Evolutionary conservation across 495 filamentous ascomycete genomes (phyloP), one percentile per base, ranked within the genome.

Genomic region (Aspergillus homomorphus): DNA sequence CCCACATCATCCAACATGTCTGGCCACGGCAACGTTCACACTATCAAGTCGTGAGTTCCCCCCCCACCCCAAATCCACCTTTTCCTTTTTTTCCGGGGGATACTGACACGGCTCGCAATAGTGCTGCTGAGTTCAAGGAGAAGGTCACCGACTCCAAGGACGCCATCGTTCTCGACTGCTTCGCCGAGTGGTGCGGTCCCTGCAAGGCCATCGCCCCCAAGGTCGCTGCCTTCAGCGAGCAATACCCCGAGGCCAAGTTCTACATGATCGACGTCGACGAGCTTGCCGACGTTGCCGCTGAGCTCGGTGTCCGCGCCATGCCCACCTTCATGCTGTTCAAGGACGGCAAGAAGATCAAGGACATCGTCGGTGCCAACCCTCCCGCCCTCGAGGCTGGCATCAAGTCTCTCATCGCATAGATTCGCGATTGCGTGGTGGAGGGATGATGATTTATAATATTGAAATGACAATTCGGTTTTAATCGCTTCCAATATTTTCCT

Each of bases 261-360:
- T 87, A 83, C 84, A 95, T 96, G 82, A 72, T 98, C 69, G 92
- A 98, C 75, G 92, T 98, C 60, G 94, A 98, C 73, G 77, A 89
- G 59, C 77, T 93, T 24, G 73, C 86, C 57, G 83, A 88, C 0
- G 85, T 96, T 16, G 87, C 89, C 38, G 81, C 87, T 64, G 84
- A 95, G 67, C 84, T 94, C 55, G 85, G 84, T 61, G 83, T 98
- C 76, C 87, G 89, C 65, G 92, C 94, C 66, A 98, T 98, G 94
- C 94, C 94, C 55, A 96, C 93, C 14, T 96, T 98, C 78, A 57
- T 86, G 20, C 72, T 95, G 63, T 96, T 92, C 83, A 91, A 89
- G 81, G 70, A 86, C 58, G 92, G 89, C 54, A 71, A 89, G 69
- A 78, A 80, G 70, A 78, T 84, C 59, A 67, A 80, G 23, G 88